A percentile compares a stretch with the other conserved stretches of the same genome.
These are phyloP conservation scores for Excoecaria agallocha DNA, from an alignment of 345 rosid genomes.

Conservation along the genomic window DNA sequence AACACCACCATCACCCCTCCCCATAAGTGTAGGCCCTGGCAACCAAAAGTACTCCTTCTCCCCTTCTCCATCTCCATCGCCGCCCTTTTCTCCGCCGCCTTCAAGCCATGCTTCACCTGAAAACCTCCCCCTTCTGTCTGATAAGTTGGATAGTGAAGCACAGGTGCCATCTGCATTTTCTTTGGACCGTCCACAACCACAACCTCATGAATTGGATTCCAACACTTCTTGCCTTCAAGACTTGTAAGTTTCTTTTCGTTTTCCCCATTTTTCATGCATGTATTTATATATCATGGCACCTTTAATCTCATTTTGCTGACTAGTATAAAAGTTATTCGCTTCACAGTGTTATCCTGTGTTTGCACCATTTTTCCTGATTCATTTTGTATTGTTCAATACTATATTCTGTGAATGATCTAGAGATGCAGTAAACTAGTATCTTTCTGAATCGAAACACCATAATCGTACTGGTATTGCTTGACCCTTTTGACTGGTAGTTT, in stretches of 20 bases:
- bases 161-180: constrained; percentile 38
- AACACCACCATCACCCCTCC: constrained; percentile 63
- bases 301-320: neutral
- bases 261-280: neutral
- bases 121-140: constrained; percentile 38
- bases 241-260: constrained; percentile 34
- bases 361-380: neutral
- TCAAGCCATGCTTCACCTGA: constrained; percentile 35
- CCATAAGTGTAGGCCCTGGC: constrained; percentile 53
- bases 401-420: too few relatives aligned
- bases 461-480: neutral
- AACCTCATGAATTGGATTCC: constrained; percentile 7
- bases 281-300: too few relatives aligned
- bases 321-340: too few relatives aligned
- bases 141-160: constrained; percentile 15
- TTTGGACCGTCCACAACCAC: constrained; percentile 24
- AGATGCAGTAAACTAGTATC: neutral
- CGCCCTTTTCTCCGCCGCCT: constrained; percentile 43
- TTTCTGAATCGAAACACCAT: too few relatives aligned
- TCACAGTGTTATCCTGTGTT: neutral
- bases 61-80: constrained; percentile 43
- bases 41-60: constrained; percentile 39
- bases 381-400: neutral
- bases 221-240: constrained; percentile 42
- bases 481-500: constrained; percentile 27